Conservation (phyloP, 345 rosid species). For the Melaleuca quinquenervia region DNA sequence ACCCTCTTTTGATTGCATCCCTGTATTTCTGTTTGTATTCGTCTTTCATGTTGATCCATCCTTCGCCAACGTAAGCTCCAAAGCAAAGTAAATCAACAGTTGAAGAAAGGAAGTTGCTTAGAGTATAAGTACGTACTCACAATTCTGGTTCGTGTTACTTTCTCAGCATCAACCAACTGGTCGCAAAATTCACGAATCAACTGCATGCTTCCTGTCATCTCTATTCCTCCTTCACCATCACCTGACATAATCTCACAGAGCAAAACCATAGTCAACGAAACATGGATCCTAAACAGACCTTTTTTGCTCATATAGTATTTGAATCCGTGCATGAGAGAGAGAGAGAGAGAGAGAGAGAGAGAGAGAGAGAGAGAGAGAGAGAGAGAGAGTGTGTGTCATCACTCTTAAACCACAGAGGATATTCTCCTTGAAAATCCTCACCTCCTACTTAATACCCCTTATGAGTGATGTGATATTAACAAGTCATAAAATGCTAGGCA, state of each 20-base stretch:
- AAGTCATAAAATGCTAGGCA: neutral
- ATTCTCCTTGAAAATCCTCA: neutral
- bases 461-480: neutral
- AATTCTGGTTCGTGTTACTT: slow-evolving; percentile 61
- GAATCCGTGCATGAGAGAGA: neutral
- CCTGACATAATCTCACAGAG: slow-evolving; percentile 19
- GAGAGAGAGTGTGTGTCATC: neutral
- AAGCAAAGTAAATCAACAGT: neutral
- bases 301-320: neutral
- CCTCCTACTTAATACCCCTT: neutral
- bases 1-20: neutral
- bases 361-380: neutral
- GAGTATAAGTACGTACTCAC: slow-evolving; percentile 19
- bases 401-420: neutral
- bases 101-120: neutral
- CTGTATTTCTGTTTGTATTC: neutral
- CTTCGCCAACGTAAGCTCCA: neutral
- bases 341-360: neutral
- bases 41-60: neutral
- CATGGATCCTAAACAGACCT: neutral
- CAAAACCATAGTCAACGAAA: neutral
- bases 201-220: slow-evolving; percentile 88
- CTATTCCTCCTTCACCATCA: slow-evolving; percentile 95
- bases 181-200: slow-evolving; percentile 80
- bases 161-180: slow-evolving; percentile 43